phyloP scores from a whole-genome alignment of 768 basidiomycete genomes.

The Piloderma croceum region DNA sequence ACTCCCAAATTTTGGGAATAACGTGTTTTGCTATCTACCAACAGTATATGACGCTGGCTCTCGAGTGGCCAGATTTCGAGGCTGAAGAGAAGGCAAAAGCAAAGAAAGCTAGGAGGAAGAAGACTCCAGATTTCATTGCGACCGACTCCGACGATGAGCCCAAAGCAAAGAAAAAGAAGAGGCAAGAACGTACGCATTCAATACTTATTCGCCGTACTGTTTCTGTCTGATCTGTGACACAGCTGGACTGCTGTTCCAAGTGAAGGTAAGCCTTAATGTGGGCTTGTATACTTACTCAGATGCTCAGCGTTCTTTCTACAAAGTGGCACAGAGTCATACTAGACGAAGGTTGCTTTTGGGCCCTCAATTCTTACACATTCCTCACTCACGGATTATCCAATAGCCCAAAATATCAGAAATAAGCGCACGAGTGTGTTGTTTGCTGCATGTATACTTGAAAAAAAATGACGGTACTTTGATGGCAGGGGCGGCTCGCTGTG shows the following conservation, averaged over 20 bases:
- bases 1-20: background rate
- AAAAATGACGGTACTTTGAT: conserved; percentile 8
- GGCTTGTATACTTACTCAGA: background rate
- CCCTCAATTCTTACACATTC: too few relatives aligned
- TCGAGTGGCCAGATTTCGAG: conserved; percentile 55
- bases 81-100: conserved; percentile 30
- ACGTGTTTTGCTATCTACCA: background rate
- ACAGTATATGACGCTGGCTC: conserved; percentile 48
- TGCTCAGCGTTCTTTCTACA: conserved; percentile 2
- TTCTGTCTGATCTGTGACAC: too few relatives aligned
- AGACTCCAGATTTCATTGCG: conserved; percentile 18
- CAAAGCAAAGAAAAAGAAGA: conserved; percentile 27
- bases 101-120: conserved; percentile 12
- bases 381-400: too few relatives aligned
- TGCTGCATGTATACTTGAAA: background rate
- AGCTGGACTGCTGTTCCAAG: conserved; percentile 47
- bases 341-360: too few relatives aligned
- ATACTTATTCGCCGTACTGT: too few relatives aligned
- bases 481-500: conserved; percentile 48
- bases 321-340: conserved; percentile 50
- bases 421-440: conserved; percentile 41
- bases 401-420: conserved; percentile 50
- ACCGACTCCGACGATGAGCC: conserved; percentile 15
- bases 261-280: conserved; percentile 32
- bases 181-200: conserved; percentile 22